Conservation (phyloP, 1,284 basidiomycete species). For the Cutaneotrichosporon mucoides region DNA sequence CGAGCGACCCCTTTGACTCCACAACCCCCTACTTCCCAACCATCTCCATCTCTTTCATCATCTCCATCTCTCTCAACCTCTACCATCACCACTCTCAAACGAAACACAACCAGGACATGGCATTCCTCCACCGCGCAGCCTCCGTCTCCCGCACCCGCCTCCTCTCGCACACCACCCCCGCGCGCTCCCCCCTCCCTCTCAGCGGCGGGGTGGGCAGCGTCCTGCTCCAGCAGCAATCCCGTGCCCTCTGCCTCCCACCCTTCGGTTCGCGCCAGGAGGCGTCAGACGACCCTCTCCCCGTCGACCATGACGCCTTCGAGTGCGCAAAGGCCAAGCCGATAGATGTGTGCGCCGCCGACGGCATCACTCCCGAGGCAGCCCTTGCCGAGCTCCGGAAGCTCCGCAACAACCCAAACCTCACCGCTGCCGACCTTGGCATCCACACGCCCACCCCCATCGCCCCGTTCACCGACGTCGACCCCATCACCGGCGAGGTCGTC, state of each 20-base stretch:
- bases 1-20: too few relatives aligned
- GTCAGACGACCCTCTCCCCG: not conserved
- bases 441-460: conserved; percentile 6
- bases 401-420: conserved; percentile 1
- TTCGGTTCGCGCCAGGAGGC: conserved; percentile 4
- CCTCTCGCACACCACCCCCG: too few relatives aligned
- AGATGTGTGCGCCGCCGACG: conserved; percentile 4
- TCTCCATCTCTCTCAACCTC: too few relatives aligned
- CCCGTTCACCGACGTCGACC: conserved; percentile 10
- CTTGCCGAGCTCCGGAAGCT: conserved; percentile 5
- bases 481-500: conserved; percentile 3
- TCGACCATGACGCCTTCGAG: conserved; percentile 12
- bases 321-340: conserved; percentile 1
- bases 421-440: not conserved
- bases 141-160: too few relatives aligned
- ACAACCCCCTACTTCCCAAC: too few relatives aligned
- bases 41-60: too few relatives aligned
- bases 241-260: conserved; percentile 13
- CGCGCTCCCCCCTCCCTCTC: too few relatives aligned
- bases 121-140: not conserved
- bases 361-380: conserved; percentile 14
- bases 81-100: not conserved
- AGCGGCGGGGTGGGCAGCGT: too few relatives aligned
- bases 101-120: not conserved
- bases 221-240: not conserved